Percentiles rank a stretch among this genome's conserved stretches.
These are phyloP conservation scores for Ogataea zsoltii DNA, from an alignment of 805 yeast genomes.

Conservation along the genomic window DNA sequence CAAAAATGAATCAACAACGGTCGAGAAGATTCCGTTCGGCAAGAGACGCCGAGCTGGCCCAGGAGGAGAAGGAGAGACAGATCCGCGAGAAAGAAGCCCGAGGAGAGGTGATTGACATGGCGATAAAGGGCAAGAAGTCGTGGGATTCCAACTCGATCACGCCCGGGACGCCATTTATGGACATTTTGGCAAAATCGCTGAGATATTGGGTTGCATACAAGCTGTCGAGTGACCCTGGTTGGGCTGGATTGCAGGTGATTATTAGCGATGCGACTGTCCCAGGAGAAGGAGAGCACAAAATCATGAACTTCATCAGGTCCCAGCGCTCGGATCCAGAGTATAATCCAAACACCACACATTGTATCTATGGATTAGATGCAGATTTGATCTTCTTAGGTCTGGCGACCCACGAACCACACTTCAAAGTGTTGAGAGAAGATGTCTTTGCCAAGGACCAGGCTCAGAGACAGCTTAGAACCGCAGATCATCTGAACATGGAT, in stretches of 20 bases:
- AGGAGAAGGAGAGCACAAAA: slow-evolving; percentile 99
- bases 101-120: slow-evolving; percentile 76
- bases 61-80: slow-evolving; percentile 66
- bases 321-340: slow-evolving; percentile 86
- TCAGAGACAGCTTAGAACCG: slow-evolving; percentile 42
- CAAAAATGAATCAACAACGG: slow-evolving; percentile 96
- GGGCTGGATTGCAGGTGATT: slow-evolving; percentile 87
- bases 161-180: slow-evolving; percentile 99
- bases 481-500: slow-evolving; percentile 57
- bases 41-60: slow-evolving; percentile 79
- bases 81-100: slow-evolving; percentile 57
- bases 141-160: slow-evolving; percentile 98
- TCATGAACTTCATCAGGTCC: slow-evolving; percentile 91
- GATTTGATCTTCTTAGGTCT: slow-evolving; percentile 93
- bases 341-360: slow-evolving; percentile 92
- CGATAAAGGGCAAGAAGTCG: slow-evolving; percentile 68
- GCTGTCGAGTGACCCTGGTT: slow-evolving; percentile 85
- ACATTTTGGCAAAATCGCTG: slow-evolving; percentile 74
- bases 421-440: slow-evolving; percentile 90
- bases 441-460: slow-evolving; percentile 79
- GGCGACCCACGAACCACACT: slow-evolving; percentile 98
- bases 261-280: slow-evolving; percentile 97
- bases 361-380: slow-evolving; percentile 97
- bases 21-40: slow-evolving; percentile 92
- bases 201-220: slow-evolving; percentile 93